Evolutionary conservation across 164 flowering plant genomes (phyloP).

Genomic region (Santalum album): DNA sequence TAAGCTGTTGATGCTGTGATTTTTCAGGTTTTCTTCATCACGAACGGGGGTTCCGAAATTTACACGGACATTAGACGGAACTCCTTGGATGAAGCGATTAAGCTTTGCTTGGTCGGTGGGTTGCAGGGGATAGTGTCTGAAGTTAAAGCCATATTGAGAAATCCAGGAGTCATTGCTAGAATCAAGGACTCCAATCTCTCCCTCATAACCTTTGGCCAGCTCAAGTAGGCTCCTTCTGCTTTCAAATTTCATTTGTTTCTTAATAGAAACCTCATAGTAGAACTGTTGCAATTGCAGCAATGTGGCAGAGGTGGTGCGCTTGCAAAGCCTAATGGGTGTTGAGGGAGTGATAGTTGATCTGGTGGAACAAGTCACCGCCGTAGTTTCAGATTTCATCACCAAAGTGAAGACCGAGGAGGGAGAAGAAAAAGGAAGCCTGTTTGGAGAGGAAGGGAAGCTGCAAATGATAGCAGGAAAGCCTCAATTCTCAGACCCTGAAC

Average conservation of each 20-base stretch:
- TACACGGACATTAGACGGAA: conserved; percentile 72
- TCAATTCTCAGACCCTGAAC: conserved; percentile 55
- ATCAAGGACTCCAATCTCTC: conserved; percentile 70
- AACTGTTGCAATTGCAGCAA: conserved; percentile 35
- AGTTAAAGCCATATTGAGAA: conserved; percentile 58
- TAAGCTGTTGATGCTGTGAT: too few species aligned
- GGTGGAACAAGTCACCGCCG: conserved; percentile 61
- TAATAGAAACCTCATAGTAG: too few species aligned
- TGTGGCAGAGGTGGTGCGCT: conserved; percentile 79
- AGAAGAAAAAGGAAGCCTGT: conserved; percentile 15
- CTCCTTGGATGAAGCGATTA: conserved; percentile 77
- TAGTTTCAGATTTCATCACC: conserved; percentile 43
- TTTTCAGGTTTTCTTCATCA: conserved; percentile 81
- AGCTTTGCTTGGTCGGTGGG: conserved; percentile 56
- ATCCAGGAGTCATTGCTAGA: conserved; percentile 59
- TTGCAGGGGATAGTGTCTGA: conserved; percentile 88
- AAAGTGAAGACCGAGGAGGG: conserved; percentile 16
- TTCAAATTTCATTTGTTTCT: not conserved
- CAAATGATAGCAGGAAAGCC: conserved; percentile 12
- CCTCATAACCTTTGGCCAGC: conserved; percentile 70
- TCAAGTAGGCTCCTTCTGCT: conserved; percentile 44
- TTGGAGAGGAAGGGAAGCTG: not conserved
- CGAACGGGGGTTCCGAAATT: conserved; percentile 73
- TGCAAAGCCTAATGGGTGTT: conserved; percentile 87
- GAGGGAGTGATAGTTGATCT: conserved; percentile 92